A percentile compares a stretch with the other conserved stretches of the same genome.
These are phyloP conservation scores for Fusarium xyrophilum DNA, from an alignment of 2,329 filamentous ascomycete genomes.

Conservation along the genomic window DNA sequence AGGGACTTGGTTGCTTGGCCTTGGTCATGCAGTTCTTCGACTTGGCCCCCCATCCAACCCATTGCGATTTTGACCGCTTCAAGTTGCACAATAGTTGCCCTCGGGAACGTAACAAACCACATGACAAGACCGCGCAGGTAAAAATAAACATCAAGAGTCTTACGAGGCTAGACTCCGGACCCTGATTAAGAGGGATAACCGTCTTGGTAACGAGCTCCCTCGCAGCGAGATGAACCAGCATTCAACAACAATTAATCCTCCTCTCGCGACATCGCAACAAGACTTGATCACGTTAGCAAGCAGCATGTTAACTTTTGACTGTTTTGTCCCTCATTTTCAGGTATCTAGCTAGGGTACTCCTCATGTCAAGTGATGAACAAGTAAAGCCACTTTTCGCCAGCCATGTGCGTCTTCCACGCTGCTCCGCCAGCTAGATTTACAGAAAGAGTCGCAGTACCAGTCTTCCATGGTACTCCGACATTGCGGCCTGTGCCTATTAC, in stretches of 20 bases:
- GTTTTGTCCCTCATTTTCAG: constrained; percentile 43
- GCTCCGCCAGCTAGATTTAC: constrained; percentile 39
- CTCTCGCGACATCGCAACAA: background rate
- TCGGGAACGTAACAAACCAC: constrained; percentile 21
- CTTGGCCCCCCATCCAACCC: background rate
- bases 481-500: constrained; percentile 25
- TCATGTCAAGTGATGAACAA: constrained; percentile 38
- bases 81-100: constrained; percentile 27
- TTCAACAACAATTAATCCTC: background rate
- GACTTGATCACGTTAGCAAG: background rate
- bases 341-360: constrained; percentile 32
- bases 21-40: background rate
- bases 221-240: background rate
- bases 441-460: constrained; percentile 38
- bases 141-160: constrained; percentile 13
- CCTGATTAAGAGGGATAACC: background rate
- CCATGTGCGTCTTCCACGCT: constrained; percentile 22
- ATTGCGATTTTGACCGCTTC: constrained; percentile 21
- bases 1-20: constrained; percentile 5
- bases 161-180: background rate
- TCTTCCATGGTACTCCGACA: constrained; percentile 37
- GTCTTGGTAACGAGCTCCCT: background rate
- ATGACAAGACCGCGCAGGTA: constrained; percentile 12
- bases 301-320: constrained; percentile 39
- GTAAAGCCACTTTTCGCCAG: constrained; percentile 31